Evolutionary conservation across 306 rosid species (phyloP), one percentile per base, ranked within the genome.

Genomic region (Oxytropis ochrocephala): DNA sequence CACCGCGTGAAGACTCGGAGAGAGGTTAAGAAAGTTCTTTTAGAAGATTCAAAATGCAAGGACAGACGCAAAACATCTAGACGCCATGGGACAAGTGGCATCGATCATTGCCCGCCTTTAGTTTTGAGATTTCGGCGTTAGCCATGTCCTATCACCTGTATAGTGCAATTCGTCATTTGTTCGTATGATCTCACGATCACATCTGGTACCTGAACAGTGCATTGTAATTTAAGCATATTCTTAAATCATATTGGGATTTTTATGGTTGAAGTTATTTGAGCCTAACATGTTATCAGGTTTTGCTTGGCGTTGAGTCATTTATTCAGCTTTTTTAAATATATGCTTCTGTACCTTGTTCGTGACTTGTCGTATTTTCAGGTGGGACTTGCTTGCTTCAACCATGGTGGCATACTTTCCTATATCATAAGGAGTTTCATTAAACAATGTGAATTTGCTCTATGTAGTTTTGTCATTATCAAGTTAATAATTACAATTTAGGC

Each of bases 381-480:
- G 78, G 88, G 88, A 73, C 80, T 87, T 82, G 88, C 78, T 14
- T 87, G 87, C 50, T 80, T 86, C 66, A 56, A 82, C 74, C 80
- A 82, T 39, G 94, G 94, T 65, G 87, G 98, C 46, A 86, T 86
- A 7, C 93, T 85, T 70, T 86, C 81, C 2, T 84, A 82, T 36
- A 90, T 84, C 33, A 72, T 86, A 2, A 78, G 89, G 68, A 84
- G 82, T 75, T 86, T 84, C 72, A 68, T 42, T 32, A 75, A 74
- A 84, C 87, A 75, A 7, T 72, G 78, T 72, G 78, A 58, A 56
- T 78, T 17, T 41, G 65, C 74, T 18, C 57, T 49, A 32, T 49
- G 69, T 36, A 44, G 67, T 65, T 57, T 16, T 48, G 21, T 53
- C 52, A 13, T 55, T 66, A 17, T 64, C 55, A 67, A 13, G 16